Conservation (phyloP, 768 basidiomycete species). For the Nidularia pulvinata region DNA sequence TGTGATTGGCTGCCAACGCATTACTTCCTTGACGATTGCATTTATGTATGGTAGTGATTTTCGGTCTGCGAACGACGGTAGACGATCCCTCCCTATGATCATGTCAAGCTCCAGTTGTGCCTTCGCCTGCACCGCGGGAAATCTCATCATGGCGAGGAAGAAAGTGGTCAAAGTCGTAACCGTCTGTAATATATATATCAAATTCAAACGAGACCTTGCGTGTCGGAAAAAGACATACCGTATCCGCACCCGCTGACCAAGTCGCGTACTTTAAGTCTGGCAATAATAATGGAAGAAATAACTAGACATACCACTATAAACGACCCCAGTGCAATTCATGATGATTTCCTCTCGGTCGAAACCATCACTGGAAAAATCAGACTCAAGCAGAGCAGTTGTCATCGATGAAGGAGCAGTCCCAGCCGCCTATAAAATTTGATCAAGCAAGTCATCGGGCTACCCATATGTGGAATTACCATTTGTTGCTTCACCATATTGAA, state of each 20-base stretch:
- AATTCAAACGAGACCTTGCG: too few species aligned
- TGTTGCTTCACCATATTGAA: neutral
- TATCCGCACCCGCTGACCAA: neutral
- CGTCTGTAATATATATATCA: neutral
- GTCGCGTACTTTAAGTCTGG: neutral
- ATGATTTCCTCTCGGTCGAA: neutral
- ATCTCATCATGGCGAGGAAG: neutral
- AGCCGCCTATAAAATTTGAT: neutral
- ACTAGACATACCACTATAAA: neutral
- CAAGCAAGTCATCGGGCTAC: neutral
- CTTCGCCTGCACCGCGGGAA: slow-evolving; percentile 25
- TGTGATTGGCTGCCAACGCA: slow-evolving; percentile 6
- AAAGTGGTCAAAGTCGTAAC: neutral
- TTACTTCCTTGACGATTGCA: slow-evolving; percentile 20
- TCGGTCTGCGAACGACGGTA: slow-evolving; percentile 28
- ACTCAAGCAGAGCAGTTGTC: neutral
- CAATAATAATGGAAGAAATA: neutral
- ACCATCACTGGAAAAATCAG: neutral
- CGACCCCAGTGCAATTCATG: neutral
- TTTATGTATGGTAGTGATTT: slow-evolving; percentile 26
- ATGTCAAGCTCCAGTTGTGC: slow-evolving; percentile 36
- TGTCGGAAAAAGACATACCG: neutral
- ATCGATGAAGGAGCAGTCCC: neutral
- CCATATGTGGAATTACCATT: neutral
- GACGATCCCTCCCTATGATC: slow-evolving; percentile 24